Percentiles rank a stretch among this genome's conserved stretches.
Conservation (phyloP, 768 basidiomycete species). For the Lentinus brumalis region DNA sequence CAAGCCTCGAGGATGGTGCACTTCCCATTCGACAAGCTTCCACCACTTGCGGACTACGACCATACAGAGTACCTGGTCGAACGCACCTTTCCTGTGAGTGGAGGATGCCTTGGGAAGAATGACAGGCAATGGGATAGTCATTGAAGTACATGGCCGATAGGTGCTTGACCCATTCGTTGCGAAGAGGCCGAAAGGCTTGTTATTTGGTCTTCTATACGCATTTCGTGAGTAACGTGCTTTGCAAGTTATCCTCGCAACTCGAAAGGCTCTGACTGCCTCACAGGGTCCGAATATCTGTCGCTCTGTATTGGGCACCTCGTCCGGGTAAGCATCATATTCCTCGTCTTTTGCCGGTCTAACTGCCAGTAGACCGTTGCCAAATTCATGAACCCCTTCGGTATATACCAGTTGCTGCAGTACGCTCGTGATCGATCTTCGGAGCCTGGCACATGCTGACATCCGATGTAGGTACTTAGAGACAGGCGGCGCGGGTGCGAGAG, state of each 20-base stretch:
- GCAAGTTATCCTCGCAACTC: too few relatives aligned
- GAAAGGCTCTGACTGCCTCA: too few relatives aligned
- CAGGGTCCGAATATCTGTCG: not conserved
- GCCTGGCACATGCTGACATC: not conserved
- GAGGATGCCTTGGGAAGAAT: not conserved
- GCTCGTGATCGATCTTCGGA: not conserved
- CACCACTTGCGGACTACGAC: constrained; percentile 33
- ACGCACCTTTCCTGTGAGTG: constrained; percentile 24
- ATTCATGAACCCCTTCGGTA: constrained; percentile 7
- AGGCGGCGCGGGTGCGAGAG: constrained; percentile 45
- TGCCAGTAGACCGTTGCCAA: too few relatives aligned
- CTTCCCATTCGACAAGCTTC: constrained; percentile 34
- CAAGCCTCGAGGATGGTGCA: constrained; percentile 31
- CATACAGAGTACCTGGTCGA: constrained; percentile 24
- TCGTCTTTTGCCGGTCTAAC: not conserved
- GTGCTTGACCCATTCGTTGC: constrained; percentile 38
- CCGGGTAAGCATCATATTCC: constrained; percentile 3
- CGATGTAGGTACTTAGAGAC: constrained; percentile 33
- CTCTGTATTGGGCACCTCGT: constrained; percentile 6
- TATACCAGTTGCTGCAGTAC: constrained; percentile 38
- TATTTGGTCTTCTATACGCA: constrained; percentile 30
- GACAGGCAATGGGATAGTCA: not conserved
- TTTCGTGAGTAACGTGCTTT: constrained; percentile 6
- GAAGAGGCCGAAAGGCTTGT: constrained; percentile 32
- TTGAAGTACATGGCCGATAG: constrained; percentile 6